These are phyloP conservation scores for Eucalyptus melliodora DNA, from an alignment of 345 rosid genomes.

Conservation along the genomic window DNA sequence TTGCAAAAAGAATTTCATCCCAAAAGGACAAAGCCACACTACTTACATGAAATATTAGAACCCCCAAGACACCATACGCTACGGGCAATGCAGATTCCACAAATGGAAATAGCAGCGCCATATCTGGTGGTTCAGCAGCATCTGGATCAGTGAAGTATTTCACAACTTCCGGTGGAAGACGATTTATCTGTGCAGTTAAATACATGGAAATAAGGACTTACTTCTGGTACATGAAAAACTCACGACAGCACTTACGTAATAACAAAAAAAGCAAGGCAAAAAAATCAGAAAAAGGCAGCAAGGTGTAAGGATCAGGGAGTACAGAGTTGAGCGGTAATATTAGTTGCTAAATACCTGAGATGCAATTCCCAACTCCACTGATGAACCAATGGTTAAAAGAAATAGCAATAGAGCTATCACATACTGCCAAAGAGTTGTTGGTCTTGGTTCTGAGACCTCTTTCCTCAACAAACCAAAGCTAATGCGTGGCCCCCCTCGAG, in stretches of 20 bases:
- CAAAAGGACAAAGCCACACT: not conserved
- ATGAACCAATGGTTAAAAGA: slow-evolving; percentile 78
- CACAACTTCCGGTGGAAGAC: slow-evolving; percentile 86
- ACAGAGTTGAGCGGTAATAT: not conserved
- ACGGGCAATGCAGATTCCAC: slow-evolving; percentile 89
- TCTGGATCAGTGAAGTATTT: slow-evolving; percentile 93
- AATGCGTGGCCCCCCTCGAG: slow-evolving; percentile 91
- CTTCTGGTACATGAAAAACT: not conserved
- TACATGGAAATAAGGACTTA: not conserved
- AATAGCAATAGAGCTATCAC: slow-evolving; percentile 77
- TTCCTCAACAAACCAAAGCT: slow-evolving; percentile 90
- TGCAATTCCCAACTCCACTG: slow-evolving; percentile 90
- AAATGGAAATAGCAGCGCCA: slow-evolving; percentile 81
- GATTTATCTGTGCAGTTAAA: slow-evolving; percentile 56
- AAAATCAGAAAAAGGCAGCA: not conserved
- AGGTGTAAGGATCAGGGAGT: not conserved
- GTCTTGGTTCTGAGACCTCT: slow-evolving; percentile 94
- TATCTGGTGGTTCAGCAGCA: slow-evolving; percentile 78
- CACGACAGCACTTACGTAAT: not conserved
- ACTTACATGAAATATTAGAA: slow-evolving; percentile 86
- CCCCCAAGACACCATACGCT: slow-evolving; percentile 87
- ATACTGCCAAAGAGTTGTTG: slow-evolving; percentile 97
- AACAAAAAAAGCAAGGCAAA: not conserved
- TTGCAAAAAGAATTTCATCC: not conserved
- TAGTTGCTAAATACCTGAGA: slow-evolving; percentile 54